phyloP scores from a whole-genome alignment of 2,329 filamentous ascomycete genomes.

The Pyricularia sp. region DNA sequence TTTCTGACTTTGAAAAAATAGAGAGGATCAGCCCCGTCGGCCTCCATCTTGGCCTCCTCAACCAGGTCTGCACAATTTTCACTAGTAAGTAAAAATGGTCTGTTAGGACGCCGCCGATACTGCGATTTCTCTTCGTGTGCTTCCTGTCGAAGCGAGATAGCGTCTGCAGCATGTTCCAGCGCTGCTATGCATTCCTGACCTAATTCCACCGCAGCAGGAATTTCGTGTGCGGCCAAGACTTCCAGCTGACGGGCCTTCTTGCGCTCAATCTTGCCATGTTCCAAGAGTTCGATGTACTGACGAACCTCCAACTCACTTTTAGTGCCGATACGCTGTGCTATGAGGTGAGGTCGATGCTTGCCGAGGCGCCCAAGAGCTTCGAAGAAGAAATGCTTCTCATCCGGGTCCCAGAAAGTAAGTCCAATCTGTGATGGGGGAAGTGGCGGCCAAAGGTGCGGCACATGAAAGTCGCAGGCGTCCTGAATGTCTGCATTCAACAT shows the following conservation, averaged over 20 bases:
- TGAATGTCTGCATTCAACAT: constrained; percentile 49
- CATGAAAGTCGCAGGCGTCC: constrained; percentile 34
- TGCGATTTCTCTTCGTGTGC: constrained; percentile 41
- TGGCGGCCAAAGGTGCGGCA: constrained; percentile 19
- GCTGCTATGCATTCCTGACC: constrained; percentile 52
- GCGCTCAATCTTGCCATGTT: constrained; percentile 34
- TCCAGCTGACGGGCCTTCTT: constrained; percentile 19
- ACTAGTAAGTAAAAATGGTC: constrained; percentile 55
- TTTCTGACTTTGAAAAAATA: constrained; percentile 46
- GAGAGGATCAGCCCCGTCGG: constrained; percentile 30
- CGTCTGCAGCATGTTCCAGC: constrained; percentile 61
- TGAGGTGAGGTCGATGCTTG: constrained; percentile 47
- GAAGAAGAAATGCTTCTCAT: constrained; percentile 67
- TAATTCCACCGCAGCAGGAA: constrained; percentile 64
- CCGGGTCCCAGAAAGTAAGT: constrained; percentile 56
- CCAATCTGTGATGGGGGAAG: constrained; percentile 52
- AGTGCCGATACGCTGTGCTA: constrained; percentile 53
- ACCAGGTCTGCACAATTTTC: constrained; percentile 12
- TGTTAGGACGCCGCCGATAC: constrained; percentile 23
- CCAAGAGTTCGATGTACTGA: constrained; percentile 57
- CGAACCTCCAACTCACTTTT: constrained; percentile 70
- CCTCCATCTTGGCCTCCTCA: constrained; percentile 7
- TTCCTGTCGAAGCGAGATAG: constrained; percentile 56
- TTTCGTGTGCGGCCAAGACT: constrained; percentile 39
- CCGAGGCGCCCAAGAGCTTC: constrained; percentile 55